Evolutionary conservation across 2,329 filamentous ascomycete species (phyloP).

Genomic region (Aspergillus costaricaensis): DNA sequence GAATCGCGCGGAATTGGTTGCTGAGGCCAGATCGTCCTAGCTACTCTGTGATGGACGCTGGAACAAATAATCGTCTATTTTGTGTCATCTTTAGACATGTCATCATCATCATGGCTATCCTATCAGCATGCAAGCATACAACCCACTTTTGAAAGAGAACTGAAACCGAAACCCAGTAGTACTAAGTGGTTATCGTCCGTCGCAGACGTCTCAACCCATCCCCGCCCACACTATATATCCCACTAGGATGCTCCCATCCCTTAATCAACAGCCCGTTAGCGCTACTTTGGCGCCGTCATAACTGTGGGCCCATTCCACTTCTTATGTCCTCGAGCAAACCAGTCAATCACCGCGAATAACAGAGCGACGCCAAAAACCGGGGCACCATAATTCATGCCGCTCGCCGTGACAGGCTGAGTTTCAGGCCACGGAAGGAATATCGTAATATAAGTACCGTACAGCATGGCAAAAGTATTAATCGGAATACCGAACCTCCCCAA

Average conservation of each 20-base stretch:
- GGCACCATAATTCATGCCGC: conserved; percentile 29
- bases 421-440: conserved; percentile 28
- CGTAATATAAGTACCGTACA: conserved; percentile 25
- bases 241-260: background rate
- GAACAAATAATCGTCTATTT: background rate
- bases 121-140: background rate
- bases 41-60: background rate
- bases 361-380: conserved; percentile 21
- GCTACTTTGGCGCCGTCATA: background rate
- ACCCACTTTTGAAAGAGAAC: background rate
- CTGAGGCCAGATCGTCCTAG: background rate
- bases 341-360: conserved; percentile 20
- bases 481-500: conserved; percentile 22
- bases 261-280: background rate
- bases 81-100: background rate
- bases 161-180: background rate
- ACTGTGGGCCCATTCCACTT: conserved; percentile 8
- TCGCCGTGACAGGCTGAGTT: conserved; percentile 23
- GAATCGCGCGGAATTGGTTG: background rate
- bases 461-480: conserved; percentile 23
- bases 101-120: background rate
- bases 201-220: background rate
- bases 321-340: conserved; percentile 16
- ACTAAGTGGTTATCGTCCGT: background rate
- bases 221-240: background rate